Base-by-base conservation (phyloP, 2,329 filamentous ascomycete species). In the Colletotrichum gigasporum region DNA sequence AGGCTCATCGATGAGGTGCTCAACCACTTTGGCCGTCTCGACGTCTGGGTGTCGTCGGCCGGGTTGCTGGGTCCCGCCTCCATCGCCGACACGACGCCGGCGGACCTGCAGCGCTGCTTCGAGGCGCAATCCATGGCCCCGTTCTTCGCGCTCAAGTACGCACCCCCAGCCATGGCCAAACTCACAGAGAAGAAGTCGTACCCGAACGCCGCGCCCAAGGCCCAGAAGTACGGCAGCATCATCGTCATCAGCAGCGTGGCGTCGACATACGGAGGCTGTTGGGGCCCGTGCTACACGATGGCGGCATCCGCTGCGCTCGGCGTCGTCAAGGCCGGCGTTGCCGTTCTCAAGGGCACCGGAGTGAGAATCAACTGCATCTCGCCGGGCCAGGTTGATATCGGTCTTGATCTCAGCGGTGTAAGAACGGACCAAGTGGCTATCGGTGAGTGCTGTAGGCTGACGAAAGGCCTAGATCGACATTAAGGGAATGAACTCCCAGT, bases 131-230 rank as follows among this genome's bases (percentile, higher is more conserved):
- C 81, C 37, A 82, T 89, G 74, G 85, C 86, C 6, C 86, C 87
- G 2, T 90, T 90, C 78, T 89, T 88, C 69, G 87, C 87, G 1
- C 78, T 90, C 66, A 90, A 90, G 72, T 89, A 89, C 69, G 86
- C 86, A 0, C 86, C 87, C 0, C 83, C 86, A 2, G 87, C 88
- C 2, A 90, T 90, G 87, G 80, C 77, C 16, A 90, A 90, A 71
- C 82, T 83, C 6, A 84, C 83, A 0, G 78, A 82, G 0, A 83
- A 74, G 65, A 74, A 84, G 66, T 80, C 83, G 42, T 90, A 90
- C 69, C 79, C 85, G 0, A 90, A 90, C 69, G 87, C 87, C 1
- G 83, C 85, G 11, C 85, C 85, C 0, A 90, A 90, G 69, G 82
- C 84, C 68, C 79, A 82, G 50, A 78, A 80, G n/a, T 90, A 90